Percentiles rank a stretch among this genome's conserved stretches.
Evolutionary conservation across 495 filamentous ascomycete genomes (phyloP).

Genomic region (Aeminium ludgeri): DNA sequence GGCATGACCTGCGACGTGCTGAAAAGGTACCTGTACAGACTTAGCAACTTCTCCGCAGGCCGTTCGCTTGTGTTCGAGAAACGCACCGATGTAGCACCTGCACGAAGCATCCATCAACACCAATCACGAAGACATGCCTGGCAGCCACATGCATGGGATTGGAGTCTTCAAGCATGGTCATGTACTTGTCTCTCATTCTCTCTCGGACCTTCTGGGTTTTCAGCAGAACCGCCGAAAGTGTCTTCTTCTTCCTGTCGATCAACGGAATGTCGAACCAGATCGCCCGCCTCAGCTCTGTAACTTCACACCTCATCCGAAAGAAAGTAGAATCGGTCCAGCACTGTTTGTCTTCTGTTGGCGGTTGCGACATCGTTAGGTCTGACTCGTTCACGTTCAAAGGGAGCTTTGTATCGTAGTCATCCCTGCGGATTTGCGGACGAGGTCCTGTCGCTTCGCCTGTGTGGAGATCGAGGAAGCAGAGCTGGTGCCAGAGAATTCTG

Average conservation of each 20-base stretch:
- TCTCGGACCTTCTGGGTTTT: slow-evolving; percentile 46
- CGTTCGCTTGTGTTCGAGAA: too few species aligned
- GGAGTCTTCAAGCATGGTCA: slow-evolving; percentile 37
- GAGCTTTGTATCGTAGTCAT: slow-evolving; percentile 54
- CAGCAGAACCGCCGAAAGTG: slow-evolving; percentile 35
- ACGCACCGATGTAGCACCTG: slow-evolving; percentile 40
- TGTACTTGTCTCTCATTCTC: slow-evolving; percentile 42
- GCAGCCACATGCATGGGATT: slow-evolving; percentile 42
- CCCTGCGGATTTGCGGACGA: slow-evolving; percentile 43
- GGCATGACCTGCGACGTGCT: slow-evolving; percentile 31
- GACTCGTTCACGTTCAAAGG: slow-evolving; percentile 51
- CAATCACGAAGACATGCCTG: slow-evolving; percentile 41
- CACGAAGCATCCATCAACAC: slow-evolving; percentile 44
- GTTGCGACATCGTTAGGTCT: slow-evolving; percentile 30
- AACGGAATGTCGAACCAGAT: slow-evolving; percentile 46
- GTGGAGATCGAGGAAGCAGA: slow-evolving; percentile 59
- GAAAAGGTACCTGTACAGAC: slow-evolving; percentile 23
- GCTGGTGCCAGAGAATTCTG: slow-evolving; percentile 58
- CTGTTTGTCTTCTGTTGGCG: slow-evolving; percentile 28
- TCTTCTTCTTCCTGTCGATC: slow-evolving; percentile 43
- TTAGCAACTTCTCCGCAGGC: too few species aligned
- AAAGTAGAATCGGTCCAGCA: slow-evolving; percentile 53
- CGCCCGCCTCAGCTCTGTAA: slow-evolving; percentile 49
- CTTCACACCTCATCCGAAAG: slow-evolving; percentile 48
- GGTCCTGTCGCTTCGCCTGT: slow-evolving; percentile 64